Evolutionary conservation across 2,329 filamentous ascomycete genomes (phyloP).

Genomic region (Elsinoe arachidis): DNA sequence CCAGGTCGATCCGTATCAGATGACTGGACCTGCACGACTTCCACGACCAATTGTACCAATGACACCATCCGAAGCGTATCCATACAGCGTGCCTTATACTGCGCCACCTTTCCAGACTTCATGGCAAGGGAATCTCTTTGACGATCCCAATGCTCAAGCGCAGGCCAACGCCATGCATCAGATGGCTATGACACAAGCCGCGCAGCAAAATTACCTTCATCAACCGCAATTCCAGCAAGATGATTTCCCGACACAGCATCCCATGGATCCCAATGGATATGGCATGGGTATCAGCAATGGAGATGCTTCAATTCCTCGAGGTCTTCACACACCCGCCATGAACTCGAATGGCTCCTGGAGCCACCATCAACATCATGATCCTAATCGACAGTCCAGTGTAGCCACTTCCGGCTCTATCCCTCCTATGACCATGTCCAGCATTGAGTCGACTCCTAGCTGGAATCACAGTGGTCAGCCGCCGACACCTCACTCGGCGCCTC

Average conservation of each 20-base stretch:
- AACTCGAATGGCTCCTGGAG: not conserved
- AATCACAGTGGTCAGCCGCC: not conserved
- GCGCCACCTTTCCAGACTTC: not conserved
- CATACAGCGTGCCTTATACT: not conserved
- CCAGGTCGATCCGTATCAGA: constrained; percentile 2
- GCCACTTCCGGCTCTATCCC: not conserved
- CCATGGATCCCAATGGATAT: not conserved
- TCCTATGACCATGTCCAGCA: not conserved
- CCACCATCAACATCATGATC: not conserved
- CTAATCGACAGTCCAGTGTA: not conserved
- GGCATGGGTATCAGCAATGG: not conserved
- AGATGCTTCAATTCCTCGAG: not conserved
- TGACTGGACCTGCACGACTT: not conserved
- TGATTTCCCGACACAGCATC: not conserved
- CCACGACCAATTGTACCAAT: constrained; percentile 7
- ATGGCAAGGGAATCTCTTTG: constrained; percentile 1
- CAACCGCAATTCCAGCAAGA: constrained; percentile 3
- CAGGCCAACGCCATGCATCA: constrained; percentile 1
- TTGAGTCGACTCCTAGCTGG: constrained; percentile 1
- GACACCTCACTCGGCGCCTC: not conserved
- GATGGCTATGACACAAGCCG: not conserved
- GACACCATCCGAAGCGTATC: constrained; percentile 7
- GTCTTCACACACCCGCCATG: not conserved
- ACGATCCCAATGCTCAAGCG: not conserved
- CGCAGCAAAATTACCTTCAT: not conserved